A percentile compares a stretch with the other conserved stretches of the same genome.
These are phyloP conservation scores for Phytopythium cucurbitacearum DNA, from an alignment of 352 stramenopile species.

Conservation along the genomic window DNA sequence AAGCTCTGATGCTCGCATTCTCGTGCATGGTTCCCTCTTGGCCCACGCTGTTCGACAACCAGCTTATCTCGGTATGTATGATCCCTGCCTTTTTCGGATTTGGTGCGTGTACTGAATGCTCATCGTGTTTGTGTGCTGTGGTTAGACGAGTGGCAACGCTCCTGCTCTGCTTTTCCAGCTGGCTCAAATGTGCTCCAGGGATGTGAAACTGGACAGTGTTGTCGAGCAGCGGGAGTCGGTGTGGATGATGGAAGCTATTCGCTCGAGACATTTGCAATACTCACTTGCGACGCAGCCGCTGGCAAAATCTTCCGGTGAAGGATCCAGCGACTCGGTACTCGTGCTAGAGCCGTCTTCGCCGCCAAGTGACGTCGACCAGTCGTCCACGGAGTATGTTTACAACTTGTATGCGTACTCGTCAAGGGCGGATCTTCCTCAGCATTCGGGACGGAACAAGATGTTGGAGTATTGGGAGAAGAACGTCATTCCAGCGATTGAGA, in stretches of 20 bases:
- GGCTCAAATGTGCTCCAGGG: slow-evolving; percentile 45
- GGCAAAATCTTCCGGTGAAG: no score
- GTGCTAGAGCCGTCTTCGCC: no score
- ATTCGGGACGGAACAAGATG: slow-evolving; percentile 75
- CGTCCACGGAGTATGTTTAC: slow-evolving; percentile 47
- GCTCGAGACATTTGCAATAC: slow-evolving; percentile 33
- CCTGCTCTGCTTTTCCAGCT: slow-evolving; percentile 57
- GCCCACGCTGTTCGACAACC: slow-evolving; percentile 58
- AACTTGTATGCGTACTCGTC: slow-evolving; percentile 72
- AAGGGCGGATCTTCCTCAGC: slow-evolving; percentile 50
- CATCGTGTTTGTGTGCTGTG: neutral
- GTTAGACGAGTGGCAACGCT: slow-evolving; percentile 52
- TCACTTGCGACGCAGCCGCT: slow-evolving; percentile 41
- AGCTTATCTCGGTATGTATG: slow-evolving; percentile 44
- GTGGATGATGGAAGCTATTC: slow-evolving; percentile 45
- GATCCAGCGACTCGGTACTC: no score
- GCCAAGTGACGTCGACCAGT: no score
- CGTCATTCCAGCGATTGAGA: slow-evolving; percentile 79
- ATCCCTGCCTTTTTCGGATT: neutral
- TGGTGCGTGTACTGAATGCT: slow-evolving; percentile 2
- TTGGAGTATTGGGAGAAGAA: slow-evolving; percentile 85
- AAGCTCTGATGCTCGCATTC: slow-evolving; percentile 52
- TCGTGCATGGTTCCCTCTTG: slow-evolving; percentile 35
- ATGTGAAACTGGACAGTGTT: slow-evolving; percentile 30
- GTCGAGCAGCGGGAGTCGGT: slow-evolving; percentile 26